Evolutionary conservation across 2,329 filamentous ascomycete genomes (phyloP).

Genomic region (Aspergillus terreus): DNA sequence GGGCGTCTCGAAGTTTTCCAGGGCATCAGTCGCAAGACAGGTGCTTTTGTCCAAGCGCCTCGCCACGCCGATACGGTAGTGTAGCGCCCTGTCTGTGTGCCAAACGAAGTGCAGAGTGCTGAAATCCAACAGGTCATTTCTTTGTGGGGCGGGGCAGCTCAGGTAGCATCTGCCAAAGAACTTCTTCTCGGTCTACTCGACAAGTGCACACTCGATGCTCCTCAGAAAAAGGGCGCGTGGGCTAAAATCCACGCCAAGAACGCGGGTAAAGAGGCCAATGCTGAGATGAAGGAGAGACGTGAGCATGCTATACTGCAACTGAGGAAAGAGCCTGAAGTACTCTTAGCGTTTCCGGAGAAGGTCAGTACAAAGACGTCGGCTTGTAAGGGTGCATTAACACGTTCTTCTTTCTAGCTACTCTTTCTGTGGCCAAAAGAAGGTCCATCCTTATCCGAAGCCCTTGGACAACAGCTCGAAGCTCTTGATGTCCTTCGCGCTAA

Average conservation of each 20-base stretch:
- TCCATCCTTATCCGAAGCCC: slow-evolving; percentile 35
- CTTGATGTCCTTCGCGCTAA: slow-evolving; percentile 44
- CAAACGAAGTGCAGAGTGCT: neutral
- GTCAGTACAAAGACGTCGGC: slow-evolving; percentile 13
- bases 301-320: slow-evolving; percentile 22
- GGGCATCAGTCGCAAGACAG: slow-evolving; percentile 23
- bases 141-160: slow-evolving; percentile 24
- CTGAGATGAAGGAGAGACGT: slow-evolving; percentile 20
- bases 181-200: slow-evolving; percentile 16
- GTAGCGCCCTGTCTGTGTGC: neutral
- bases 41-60: slow-evolving; percentile 25
- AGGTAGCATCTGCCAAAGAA: slow-evolving; percentile 21
- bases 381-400: neutral
- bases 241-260: slow-evolving; percentile 24
- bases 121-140: slow-evolving; percentile 16
- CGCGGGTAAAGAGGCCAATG: slow-evolving; percentile 20
- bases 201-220: slow-evolving; percentile 11
- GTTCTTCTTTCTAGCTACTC: slow-evolving; percentile 23
- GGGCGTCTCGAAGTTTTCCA: slow-evolving; percentile 23
- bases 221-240: slow-evolving; percentile 19
- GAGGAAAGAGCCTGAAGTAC: slow-evolving; percentile 22
- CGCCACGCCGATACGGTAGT: slow-evolving; percentile 20
- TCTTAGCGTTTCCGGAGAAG: slow-evolving; percentile 21
- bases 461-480: slow-evolving; percentile 41
- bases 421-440: slow-evolving; percentile 47